These are phyloP conservation scores for Musa balbisiana DNA, from an alignment of 202 grass and related monocot species.

Conservation along the genomic window DNA sequence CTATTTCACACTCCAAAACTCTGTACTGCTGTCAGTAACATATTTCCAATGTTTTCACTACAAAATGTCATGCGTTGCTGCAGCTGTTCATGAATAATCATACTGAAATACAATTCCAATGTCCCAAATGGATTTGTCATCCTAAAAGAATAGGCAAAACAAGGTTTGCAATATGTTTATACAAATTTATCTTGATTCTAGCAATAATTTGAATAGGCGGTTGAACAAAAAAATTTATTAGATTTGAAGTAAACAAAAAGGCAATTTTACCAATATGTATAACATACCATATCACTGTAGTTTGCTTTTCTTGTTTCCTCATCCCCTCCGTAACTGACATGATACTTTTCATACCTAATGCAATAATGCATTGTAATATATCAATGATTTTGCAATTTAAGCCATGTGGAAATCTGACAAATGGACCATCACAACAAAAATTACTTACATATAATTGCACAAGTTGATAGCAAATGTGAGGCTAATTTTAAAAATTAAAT, in stretches of 20 bases:
- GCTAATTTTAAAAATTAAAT: neutral
- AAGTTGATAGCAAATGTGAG: neutral
- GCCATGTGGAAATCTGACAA: neutral
- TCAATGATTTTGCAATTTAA: neutral
- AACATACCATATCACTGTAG: slow-evolving; percentile 75
- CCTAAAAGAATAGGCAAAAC: too few species aligned
- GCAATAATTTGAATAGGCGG: neutral
- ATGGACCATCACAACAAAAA: neutral
- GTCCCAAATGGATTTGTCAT: too few species aligned
- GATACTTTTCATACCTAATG: slow-evolving; percentile 91
- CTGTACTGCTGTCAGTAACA: too few species aligned
- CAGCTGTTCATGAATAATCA: too few species aligned
- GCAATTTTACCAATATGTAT: neutral
- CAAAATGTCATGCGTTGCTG: too few species aligned
- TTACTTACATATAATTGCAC: neutral
- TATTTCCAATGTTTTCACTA: too few species aligned
- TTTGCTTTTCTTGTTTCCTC: slow-evolving; percentile 84
- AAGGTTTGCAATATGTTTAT: too few species aligned
- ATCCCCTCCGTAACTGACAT: slow-evolving; percentile 71
- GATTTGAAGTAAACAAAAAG: neutral
- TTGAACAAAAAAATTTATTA: neutral
- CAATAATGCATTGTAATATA: slow-evolving; percentile 21
- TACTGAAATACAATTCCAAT: too few species aligned
- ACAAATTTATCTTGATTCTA: neutral
- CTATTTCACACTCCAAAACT: too few species aligned